Evolutionary conservation across 2,329 filamentous ascomycete genomes (phyloP), one percentile per base, ranked within the genome.

Genomic region (Penicillium sp.): DNA sequence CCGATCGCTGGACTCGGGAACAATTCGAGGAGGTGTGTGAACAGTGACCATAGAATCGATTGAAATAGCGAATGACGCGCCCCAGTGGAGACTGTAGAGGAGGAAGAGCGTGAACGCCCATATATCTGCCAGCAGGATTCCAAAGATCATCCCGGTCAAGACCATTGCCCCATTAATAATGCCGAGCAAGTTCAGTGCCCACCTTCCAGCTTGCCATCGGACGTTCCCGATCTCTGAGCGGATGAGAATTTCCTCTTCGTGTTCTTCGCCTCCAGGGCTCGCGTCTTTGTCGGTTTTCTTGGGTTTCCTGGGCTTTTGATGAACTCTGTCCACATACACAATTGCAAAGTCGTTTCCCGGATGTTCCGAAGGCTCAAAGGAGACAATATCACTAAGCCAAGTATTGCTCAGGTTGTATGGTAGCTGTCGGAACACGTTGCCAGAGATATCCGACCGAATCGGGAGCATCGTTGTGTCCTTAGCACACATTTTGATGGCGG

Each of bases 271-370:
- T 40, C 10, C 51, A 3, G 5, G 22, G 3, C 9, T 19, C 35
- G 35, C 30, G 49, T 12, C 17, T n/a, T 28, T 7, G 9, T 28
- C 19, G 33, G 19, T 15, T 17, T 5, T 8, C 26, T 9, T 53
- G 8, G 33, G 28, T 15, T 4, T 7, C 24, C 8, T 53, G 3
- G 33, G 30, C 42, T 56, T 35, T 19, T 33, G 26, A 40, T 56
- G 53, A 13, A 68, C 60, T 3, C 65, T 53, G 47, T 71, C 69
- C 19, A 75, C 68, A 40, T 65, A 64, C 8, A 73, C 66, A 35
- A 75, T 65, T 59, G 70, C 67, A 56, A 75, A 73, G 54, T 75
- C 73, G 45, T 75, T 74, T 4, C 66, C 71, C 3, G 72, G 68
- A 24, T 66, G 61, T 7, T 30, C 30, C 26, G 22, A 62, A 24